Evolutionary conservation across 106 monocot genomes (phyloP), one percentile per base, ranked within the genome.

Genomic region (Dendrobium officinale): DNA sequence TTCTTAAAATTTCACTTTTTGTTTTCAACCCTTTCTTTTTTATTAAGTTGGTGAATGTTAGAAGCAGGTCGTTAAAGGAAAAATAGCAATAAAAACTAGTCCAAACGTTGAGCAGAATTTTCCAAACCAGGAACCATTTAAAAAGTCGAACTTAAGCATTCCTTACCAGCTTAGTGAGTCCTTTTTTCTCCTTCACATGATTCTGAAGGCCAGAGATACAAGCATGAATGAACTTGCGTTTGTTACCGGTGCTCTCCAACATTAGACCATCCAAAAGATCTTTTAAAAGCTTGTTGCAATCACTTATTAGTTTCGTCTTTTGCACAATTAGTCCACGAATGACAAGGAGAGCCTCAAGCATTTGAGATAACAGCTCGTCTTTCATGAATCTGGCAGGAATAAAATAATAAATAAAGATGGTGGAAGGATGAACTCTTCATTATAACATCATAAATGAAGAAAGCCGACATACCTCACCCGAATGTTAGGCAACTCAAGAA

Each of bases 251-350:
- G 67, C 87, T 99, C 87, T 99, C 99, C 15, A 95, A 83, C 54
- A 98, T 82, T 81, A 99, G 91, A 81, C 99, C 81, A 75, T 99
- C 99, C 13, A 99, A 83, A 80, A 99, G 92, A 29, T 99, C 99
- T 64, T 95, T 99, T 85, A 99, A 81, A 61, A 95, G 93, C 61
- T 83, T 84, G 78, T 91, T 95, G 55, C 99, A 95, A 41, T 99
- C 99, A 81, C 84, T 90, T 55, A 99, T 99, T 44, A 99, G 82
- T 81, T 99, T 99, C 72, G 99, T 99, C 83, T 99, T 99, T 83
- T 99, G 99, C 41, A 99, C 91, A 79, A 99, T 91, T 44, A 99
- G 79, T n/a, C 99, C 99, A 82, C 95, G 88, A 85, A 99, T 91
- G 42, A 99, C 86, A 80, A 99, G 87, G 79, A 91, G 88, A 80